phyloP scores from a whole-genome alignment of 805 yeast genomes.

The Suhomyces tanzawaensis region DNA sequence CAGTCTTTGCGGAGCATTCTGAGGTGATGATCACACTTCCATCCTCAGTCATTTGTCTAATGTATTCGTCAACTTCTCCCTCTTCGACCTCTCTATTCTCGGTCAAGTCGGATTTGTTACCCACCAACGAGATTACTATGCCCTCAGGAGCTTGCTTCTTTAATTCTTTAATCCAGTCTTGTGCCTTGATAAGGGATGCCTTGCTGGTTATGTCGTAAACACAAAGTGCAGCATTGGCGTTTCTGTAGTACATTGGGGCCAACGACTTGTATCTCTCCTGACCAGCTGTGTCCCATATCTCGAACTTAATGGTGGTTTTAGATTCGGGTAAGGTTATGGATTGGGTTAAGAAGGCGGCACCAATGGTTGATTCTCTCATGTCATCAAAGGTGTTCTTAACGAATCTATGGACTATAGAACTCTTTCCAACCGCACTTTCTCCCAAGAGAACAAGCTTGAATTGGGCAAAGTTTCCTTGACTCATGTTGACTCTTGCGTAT shows the following conservation, averaged over 20 bases:
- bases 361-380: conserved; percentile 75
- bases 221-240: conserved; percentile 76
- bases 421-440: conserved; percentile 81
- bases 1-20: conserved; percentile 47
- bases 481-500: no score
- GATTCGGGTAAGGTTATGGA: conserved; percentile 52
- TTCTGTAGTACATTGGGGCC: conserved; percentile 82
- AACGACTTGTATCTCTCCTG: conserved; percentile 76
- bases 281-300: conserved; percentile 88
- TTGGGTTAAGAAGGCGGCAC: conserved; percentile 80
- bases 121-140: conserved; percentile 79
- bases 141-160: conserved; percentile 76
- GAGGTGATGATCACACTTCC: conserved; percentile 40
- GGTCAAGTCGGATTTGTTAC: conserved; percentile 65
- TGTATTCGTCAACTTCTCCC: conserved; percentile 48
- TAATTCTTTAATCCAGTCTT: conserved; percentile 74
- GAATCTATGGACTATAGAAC: conserved; percentile 66
- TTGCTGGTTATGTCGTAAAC: conserved; percentile 73
- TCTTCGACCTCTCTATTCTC: conserved; percentile 44
- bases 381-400: conserved; percentile 74
- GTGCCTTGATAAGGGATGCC: conserved; percentile 67
- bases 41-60: conserved; percentile 37
- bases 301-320: conserved; percentile 61
- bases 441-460: conserved; percentile 73
- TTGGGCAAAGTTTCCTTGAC: conserved; percentile 39